Percentiles rank a stretch among this genome's conserved stretches.
Evolutionary conservation across 2,329 filamentous ascomycete genomes (phyloP).

Genomic region (Cucurbitaria berberidis): DNA sequence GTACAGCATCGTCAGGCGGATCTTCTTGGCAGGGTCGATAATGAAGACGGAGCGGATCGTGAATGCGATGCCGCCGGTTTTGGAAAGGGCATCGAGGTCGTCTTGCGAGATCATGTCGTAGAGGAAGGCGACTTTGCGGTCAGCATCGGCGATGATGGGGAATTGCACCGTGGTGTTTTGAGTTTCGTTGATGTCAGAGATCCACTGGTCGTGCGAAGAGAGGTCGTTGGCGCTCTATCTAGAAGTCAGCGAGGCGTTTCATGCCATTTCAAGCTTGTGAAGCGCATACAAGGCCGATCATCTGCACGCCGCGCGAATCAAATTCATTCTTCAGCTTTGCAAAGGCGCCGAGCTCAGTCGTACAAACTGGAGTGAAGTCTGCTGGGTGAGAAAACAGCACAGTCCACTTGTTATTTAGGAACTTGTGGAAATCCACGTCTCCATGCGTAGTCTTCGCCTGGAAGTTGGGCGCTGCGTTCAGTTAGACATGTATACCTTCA

Average conservation of each 20-base stretch:
- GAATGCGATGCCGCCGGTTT: conserved; percentile 71
- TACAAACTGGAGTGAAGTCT: conserved; percentile 95
- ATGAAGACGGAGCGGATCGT: conserved; percentile 95
- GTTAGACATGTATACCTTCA: background rate
- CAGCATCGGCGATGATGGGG: conserved; percentile 59
- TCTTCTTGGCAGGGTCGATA: conserved; percentile 92
- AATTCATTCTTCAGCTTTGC: conserved; percentile 90
- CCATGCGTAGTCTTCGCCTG: conserved; percentile 79
- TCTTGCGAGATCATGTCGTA: conserved; percentile 61
- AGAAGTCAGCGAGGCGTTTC: background rate
- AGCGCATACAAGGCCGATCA: conserved; percentile 80
- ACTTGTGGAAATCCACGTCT: conserved; percentile 77
- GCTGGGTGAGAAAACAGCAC: conserved; percentile 84
- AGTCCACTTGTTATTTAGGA: conserved; percentile 78
- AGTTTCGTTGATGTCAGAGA: conserved; percentile 71
- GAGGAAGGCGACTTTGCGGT: conserved; percentile 55
- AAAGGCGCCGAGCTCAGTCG: conserved; percentile 92
- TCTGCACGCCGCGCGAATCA: conserved; percentile 83
- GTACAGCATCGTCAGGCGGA: conserved; percentile 90
- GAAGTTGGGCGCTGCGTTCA: conserved; percentile 74
- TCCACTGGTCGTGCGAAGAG: conserved; percentile 84
- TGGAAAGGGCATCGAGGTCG: conserved; percentile 62
- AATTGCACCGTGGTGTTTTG: conserved; percentile 54
- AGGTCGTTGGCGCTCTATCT: conserved; percentile 76
- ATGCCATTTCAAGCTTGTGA: too few relatives aligned